phyloP scores from a whole-genome alignment of 805 yeast species.

The Henningerozyma blattae region DNA sequence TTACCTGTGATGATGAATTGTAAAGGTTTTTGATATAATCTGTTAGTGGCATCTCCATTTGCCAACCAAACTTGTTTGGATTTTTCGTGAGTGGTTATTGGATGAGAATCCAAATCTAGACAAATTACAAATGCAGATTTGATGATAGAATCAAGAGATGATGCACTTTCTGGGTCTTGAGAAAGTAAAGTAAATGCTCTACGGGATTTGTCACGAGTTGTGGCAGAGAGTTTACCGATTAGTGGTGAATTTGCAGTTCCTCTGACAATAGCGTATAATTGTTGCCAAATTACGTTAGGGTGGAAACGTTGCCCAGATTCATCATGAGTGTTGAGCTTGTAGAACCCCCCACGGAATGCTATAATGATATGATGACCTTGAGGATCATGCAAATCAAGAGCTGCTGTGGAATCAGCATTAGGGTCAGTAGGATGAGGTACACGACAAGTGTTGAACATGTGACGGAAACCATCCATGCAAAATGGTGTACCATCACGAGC shows the following conservation, averaged over 20 bases:
- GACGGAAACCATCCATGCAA: constrained; percentile 87
- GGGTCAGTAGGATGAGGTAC: constrained; percentile 38
- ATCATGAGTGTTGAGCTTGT: constrained; percentile 49
- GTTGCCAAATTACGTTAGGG: constrained; percentile 40
- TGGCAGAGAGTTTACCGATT: constrained; percentile 69
- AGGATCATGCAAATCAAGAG: constrained; percentile 34
- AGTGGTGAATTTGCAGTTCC: constrained; percentile 13
- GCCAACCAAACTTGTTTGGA: constrained; percentile 64
- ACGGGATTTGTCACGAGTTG: constrained; percentile 78
- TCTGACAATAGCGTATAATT: constrained; percentile 42
- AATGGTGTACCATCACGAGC: constrained; percentile 61
- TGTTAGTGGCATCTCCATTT: constrained; percentile 54
- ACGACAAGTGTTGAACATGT: constrained; percentile 84
- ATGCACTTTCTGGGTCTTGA: constrained; percentile 48
- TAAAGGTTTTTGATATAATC: constrained; percentile 85
- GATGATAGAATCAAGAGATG: constrained; percentile 54
- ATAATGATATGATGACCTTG: constrained; percentile 61
- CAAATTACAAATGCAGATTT: constrained; percentile 72
- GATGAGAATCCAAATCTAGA: constrained; percentile 52
- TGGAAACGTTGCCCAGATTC: constrained; percentile 27
- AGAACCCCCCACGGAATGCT: constrained; percentile 65
- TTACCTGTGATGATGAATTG: constrained; percentile 74
- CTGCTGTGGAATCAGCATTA: constrained; percentile 42
- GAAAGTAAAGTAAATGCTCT: constrained; percentile 42
- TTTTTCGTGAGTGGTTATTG: constrained; percentile 72